phyloP scores from a whole-genome alignment of 352 stramenopile genomes.

The Phytopythium vexans region DNA sequence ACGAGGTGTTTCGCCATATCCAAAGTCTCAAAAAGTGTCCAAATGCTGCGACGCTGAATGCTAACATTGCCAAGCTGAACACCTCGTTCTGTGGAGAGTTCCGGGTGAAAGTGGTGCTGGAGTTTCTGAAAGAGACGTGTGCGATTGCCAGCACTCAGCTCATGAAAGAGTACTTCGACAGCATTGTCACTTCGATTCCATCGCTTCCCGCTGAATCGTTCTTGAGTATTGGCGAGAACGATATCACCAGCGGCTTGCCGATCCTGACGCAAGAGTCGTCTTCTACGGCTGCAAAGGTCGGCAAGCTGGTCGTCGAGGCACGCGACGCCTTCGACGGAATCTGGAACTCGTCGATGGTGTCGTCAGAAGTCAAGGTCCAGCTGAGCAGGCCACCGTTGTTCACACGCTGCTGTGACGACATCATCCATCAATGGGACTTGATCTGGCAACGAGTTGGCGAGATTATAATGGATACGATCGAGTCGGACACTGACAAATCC shows the following conservation, averaged over 20 bases:
- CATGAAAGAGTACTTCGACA: conserved; percentile 68
- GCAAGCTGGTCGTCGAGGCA: conserved; percentile 44
- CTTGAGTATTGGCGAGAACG: conserved; percentile 4
- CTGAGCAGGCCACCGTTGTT: conserved; percentile 46
- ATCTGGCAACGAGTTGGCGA: conserved; percentile 54
- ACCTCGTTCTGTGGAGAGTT: conserved; percentile 65
- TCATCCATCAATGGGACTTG: conserved; percentile 42
- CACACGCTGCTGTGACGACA: conserved; percentile 35
- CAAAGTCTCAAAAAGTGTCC: conserved; percentile 65
- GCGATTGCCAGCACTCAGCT: conserved; percentile 31
- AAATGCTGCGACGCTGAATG: conserved; percentile 56
- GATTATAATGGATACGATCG: conserved; percentile 46
- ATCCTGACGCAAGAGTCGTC: not conserved
- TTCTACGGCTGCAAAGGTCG: conserved; percentile 28
- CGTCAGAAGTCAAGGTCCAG: conserved; percentile 68
- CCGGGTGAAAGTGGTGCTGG: conserved; percentile 50
- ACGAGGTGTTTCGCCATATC: conserved; percentile 63
- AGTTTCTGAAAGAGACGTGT: conserved; percentile 46
- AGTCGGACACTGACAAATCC: conserved; percentile 9
- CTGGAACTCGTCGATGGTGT: conserved; percentile 62
- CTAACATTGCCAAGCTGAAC: conserved; percentile 66
- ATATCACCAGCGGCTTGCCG: conserved; percentile 1
- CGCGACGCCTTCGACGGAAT: conserved; percentile 50
- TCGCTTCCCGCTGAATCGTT: conserved; percentile 25
- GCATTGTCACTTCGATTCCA: conserved; percentile 30